Evolutionary conservation across 1,139 yeast genomes (phyloP), one percentile per base, ranked within the genome.

Genomic region (Spathaspora sp.): DNA sequence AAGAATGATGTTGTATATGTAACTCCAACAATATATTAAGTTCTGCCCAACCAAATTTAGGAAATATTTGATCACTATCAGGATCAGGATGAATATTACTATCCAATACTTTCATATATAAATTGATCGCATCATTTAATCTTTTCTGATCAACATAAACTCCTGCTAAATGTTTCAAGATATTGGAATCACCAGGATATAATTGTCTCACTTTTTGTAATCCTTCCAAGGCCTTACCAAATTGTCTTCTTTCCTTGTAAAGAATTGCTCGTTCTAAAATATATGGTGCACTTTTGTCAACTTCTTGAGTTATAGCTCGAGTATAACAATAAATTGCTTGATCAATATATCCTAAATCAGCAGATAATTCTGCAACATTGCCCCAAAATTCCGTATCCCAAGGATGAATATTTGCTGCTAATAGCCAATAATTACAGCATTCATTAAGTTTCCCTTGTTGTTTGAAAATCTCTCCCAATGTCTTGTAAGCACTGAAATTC

Each of bases 301-400:
- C 62, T 46, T 83, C 82, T 2, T 85, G 74, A 7, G 79, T 68
- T 13, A 88, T 80, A 0, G 95, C 96, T 46, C 86, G 78, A 20
- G 85, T 78, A 59, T 84, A 90, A 68, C 96, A 89, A 55, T 84
- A 82, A 11, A 89, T 76, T 0, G 98, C 97, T 61, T 89, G 97
- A 37, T 86, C 82, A 3, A 76, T 71, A 55, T 84, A 86, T 1
- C 89, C 95, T 54, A 87, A 67, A 39, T 85, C 86, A 5, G 74
- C 72, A 47, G 96, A 84, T 48, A 89, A 66, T 47, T 83, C 87
- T 0, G 95, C 98, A 29, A 89, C 89, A 41, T 78, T 81, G 29
- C 82, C 81, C 98, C 98, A 93, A 52, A 89, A 85, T 24, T 81
- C 86, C 49, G 80, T 79, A 64, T 89, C 95, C 64, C 84, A 78